These are phyloP conservation scores for Phytophthora rubi DNA, from an alignment of 352 stramenopile species.

Conservation along the genomic window DNA sequence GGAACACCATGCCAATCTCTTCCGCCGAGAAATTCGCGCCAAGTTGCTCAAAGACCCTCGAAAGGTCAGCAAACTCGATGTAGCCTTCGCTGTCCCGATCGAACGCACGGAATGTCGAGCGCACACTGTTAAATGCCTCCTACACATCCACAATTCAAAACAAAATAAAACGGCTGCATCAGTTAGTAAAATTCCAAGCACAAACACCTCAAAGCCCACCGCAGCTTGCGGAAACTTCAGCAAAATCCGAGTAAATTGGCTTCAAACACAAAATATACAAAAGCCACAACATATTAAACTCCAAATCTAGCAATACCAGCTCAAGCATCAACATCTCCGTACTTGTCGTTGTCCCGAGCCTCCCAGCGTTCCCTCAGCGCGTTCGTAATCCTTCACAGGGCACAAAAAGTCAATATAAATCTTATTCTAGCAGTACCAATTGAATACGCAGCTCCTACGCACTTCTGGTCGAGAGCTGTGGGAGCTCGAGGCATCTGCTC, in stretches of 20 bases:
- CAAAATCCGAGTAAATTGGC: slow-evolving; percentile 81
- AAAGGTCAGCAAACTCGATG: slow-evolving; percentile 79
- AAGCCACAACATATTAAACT: too few relatives aligned
- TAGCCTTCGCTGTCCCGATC: slow-evolving; percentile 74
- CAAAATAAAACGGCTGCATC: not conserved
- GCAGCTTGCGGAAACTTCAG: slow-evolving; percentile 77
- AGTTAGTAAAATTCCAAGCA: not conserved
- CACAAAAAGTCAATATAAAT: not conserved
- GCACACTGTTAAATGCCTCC: slow-evolving; percentile 82
- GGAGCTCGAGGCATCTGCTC: slow-evolving; percentile 30
- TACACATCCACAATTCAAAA: slow-evolving; percentile 13
- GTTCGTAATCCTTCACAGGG: slow-evolving; percentile 65
- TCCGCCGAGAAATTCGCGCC: slow-evolving; percentile 76
- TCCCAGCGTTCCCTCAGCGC: slow-evolving; percentile 78
- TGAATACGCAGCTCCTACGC: not conserved
- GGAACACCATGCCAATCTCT: slow-evolving; percentile 76
- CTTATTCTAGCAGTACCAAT: not conserved
- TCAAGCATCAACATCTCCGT: slow-evolving; percentile 14
- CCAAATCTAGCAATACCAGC: not conserved
- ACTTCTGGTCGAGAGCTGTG: slow-evolving; percentile 80
- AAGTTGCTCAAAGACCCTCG: slow-evolving; percentile 76
- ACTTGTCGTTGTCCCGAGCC: slow-evolving; percentile 65
- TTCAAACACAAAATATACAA: slow-evolving; percentile 19
- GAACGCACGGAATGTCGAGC: slow-evolving; percentile 69
- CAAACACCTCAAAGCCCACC: slow-evolving; percentile 27